phyloP scores from a whole-genome alignment of 805 yeast species.

The Saturnispora gosingensis region DNA sequence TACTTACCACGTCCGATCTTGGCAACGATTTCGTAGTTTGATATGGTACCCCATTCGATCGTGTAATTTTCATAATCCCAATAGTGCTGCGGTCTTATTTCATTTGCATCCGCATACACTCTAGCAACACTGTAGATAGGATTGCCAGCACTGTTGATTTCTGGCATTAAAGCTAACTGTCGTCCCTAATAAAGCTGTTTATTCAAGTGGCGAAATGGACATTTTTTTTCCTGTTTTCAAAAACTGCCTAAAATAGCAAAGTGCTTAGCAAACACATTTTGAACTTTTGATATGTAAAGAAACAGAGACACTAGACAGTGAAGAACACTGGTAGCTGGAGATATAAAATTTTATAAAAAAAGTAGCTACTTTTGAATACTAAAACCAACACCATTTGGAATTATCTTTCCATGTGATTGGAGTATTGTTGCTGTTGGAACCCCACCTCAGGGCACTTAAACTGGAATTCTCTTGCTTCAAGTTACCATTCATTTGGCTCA shows the following conservation, averaged over 20 bases:
- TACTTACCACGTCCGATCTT: slow-evolving; percentile 91
- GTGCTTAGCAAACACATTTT: background rate
- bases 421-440: background rate
- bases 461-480: slow-evolving; percentile 12
- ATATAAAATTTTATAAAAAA: too few species aligned
- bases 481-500: slow-evolving; percentile 4
- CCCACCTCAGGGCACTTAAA: slow-evolving; percentile 16
- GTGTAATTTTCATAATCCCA: slow-evolving; percentile 73
- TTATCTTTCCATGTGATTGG: slow-evolving; percentile 11
- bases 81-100: slow-evolving; percentile 64
- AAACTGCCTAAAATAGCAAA: background rate
- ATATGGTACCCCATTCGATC: slow-evolving; percentile 77
- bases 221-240: background rate
- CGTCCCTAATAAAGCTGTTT: background rate
- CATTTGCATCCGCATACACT: slow-evolving; percentile 77
- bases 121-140: slow-evolving; percentile 35
- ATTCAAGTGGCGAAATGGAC: background rate
- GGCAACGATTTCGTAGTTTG: slow-evolving; percentile 74
- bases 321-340: background rate
- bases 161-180: background rate
- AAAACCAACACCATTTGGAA: slow-evolving; percentile 18
- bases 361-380: background rate
- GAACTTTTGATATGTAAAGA: background rate
- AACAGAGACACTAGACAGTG: background rate
- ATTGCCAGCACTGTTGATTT: slow-evolving; percentile 13